Evolutionary conservation across 2,329 filamentous ascomycete species (phyloP).

Genomic region (Alternaria gansuensis): DNA sequence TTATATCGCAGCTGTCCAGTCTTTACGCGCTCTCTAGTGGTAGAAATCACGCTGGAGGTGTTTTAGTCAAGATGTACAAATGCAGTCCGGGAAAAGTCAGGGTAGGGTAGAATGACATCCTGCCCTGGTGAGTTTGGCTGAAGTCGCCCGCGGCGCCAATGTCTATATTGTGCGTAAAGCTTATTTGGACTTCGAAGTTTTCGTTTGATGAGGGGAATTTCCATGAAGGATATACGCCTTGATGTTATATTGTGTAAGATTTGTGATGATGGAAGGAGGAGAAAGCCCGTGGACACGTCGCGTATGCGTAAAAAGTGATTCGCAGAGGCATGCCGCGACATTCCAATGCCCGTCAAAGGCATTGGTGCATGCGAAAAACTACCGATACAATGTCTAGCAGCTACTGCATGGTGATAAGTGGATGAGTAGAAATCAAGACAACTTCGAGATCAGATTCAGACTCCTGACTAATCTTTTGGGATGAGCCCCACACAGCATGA

Average conservation of each 20-base stretch:
- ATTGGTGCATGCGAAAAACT: not conserved
- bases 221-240: too few species aligned
- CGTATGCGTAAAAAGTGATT: not conserved
- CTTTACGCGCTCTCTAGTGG: not conserved
- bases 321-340: not conserved
- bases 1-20: not conserved
- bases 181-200: not conserved
- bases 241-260: not conserved
- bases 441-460: not conserved
- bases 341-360: not conserved
- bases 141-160: not conserved
- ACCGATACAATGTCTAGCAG: not conserved
- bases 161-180: not conserved
- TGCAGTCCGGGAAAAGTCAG: not conserved
- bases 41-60: not conserved
- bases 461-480: constrained; percentile 1
- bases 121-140: not conserved
- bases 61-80: not conserved
- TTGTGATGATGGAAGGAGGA: not conserved
- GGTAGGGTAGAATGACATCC: not conserved
- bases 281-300: not conserved
- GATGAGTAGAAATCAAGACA: not conserved
- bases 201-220: not conserved
- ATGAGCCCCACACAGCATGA: constrained; percentile 4
- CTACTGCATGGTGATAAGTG: not conserved